A percentile compares a stretch with the other conserved stretches of the same genome.
These are phyloP conservation scores for Thelephora aurantiotincta DNA, from an alignment of 768 basidiomycete species.

Conservation along the genomic window DNA sequence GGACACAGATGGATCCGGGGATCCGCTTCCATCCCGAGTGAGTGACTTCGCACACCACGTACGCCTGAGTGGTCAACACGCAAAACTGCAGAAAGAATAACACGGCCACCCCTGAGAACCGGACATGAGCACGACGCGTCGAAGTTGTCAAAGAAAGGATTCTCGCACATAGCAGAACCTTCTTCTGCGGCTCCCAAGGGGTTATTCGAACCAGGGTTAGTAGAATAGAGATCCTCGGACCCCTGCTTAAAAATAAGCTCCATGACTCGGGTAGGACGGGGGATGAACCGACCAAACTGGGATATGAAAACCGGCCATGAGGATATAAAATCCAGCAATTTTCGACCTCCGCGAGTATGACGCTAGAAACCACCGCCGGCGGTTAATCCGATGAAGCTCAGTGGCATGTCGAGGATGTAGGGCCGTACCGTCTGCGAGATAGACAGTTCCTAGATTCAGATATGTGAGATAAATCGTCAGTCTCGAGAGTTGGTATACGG, in stretches of 20 bases:
- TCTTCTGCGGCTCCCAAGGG: not conserved
- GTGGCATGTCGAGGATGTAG: no score
- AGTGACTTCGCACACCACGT: not conserved
- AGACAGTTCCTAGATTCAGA: no score
- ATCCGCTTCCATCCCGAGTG: not conserved
- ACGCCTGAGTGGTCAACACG: not conserved
- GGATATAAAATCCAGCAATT: not conserved
- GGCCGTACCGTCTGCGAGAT: no score
- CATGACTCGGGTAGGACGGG: not conserved
- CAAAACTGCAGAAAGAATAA: not conserved
- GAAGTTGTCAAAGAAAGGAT: not conserved
- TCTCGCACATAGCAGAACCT: not conserved
- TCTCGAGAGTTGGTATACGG: no score
- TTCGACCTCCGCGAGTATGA: no score
- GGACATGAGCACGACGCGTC: not conserved
- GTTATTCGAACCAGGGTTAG: not conserved
- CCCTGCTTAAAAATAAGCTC: not conserved
- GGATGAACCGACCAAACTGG: not conserved
- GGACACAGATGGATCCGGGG: not conserved
- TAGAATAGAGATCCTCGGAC: not conserved
- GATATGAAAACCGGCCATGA: not conserved
- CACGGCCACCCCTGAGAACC: not conserved
- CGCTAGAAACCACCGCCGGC: no score
- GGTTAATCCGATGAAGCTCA: no score
- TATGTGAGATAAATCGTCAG: no score